Percentiles rank a stretch among this genome's conserved stretches.
These are phyloP conservation scores for Pugionium cornutum DNA, from an alignment of 345 rosid genomes.

Conservation along the genomic window DNA sequence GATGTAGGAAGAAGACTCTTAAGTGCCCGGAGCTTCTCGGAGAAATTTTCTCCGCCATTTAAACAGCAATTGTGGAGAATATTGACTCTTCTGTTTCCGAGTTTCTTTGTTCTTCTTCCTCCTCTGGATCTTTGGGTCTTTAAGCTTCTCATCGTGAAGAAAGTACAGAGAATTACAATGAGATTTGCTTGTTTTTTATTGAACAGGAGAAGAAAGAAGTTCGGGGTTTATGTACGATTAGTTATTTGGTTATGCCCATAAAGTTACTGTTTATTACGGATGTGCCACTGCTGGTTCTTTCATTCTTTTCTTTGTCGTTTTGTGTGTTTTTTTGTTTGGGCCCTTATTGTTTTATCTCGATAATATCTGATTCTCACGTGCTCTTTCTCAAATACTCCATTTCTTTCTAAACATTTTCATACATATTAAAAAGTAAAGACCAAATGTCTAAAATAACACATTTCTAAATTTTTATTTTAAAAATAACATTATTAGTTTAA, in stretches of 20 bases:
- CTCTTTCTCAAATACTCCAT: constrained; percentile 14
- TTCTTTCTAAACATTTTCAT: too few relatives aligned
- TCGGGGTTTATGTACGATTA: constrained; percentile 49
- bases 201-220: background rate
- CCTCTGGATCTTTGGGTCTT: constrained; percentile 40
- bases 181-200: background rate
- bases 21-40: constrained; percentile 71
- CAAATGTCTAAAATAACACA: too few relatives aligned
- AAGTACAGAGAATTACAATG: constrained; percentile 3
- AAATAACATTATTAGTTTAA: too few relatives aligned
- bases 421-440: too few relatives aligned
- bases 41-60: constrained; percentile 39
- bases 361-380: constrained; percentile 32
- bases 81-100: constrained; percentile 8
- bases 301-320: constrained; percentile 29
- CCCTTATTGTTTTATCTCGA: constrained; percentile 3
- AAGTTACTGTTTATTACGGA: constrained; percentile 38
- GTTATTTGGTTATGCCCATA: constrained; percentile 35
- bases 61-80: constrained; percentile 10
- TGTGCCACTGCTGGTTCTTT: constrained; percentile 38
- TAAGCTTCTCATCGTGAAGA: constrained; percentile 40
- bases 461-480: too few relatives aligned
- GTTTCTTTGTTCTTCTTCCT: constrained; percentile 30
- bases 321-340: constrained; percentile 1
- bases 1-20: constrained; percentile 63